Conservation (phyloP, 2,329 filamentous ascomycete genomes). For the Berkeleyomyces rouxiae region DNA sequence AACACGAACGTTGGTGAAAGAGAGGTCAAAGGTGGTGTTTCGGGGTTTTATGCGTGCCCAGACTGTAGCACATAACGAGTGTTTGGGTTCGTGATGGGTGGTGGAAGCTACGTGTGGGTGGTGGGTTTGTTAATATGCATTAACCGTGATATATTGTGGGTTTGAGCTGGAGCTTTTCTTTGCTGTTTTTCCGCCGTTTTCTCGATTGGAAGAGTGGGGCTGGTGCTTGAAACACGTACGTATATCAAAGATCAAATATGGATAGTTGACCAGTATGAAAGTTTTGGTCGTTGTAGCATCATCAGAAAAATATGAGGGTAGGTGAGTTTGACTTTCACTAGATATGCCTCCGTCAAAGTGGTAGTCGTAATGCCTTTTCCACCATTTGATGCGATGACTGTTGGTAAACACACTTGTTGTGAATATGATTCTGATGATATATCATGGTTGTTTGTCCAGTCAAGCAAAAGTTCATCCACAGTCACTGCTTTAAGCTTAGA, state of each 20-base stretch:
- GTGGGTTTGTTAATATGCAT: background rate
- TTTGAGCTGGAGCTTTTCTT: too few species aligned
- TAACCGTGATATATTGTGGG: too few species aligned
- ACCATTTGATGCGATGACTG: background rate
- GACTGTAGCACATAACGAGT: background rate
- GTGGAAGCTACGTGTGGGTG: background rate
- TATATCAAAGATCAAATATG: background rate
- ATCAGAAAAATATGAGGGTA: background rate
- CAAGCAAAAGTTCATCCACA: constrained; percentile 8
- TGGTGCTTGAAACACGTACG: background rate
- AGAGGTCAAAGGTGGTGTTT: background rate
- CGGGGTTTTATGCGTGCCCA: background rate
- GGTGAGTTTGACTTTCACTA: background rate
- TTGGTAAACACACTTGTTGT: background rate
- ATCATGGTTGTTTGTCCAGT: background rate
- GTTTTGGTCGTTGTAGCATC: background rate
- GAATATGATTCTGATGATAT: too few species aligned
- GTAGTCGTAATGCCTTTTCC: too few species aligned
- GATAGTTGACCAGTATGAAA: background rate
- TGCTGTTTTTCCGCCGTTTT: too few species aligned
- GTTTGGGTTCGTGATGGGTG: background rate
- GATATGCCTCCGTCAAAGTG: too few species aligned
- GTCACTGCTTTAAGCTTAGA: constrained; percentile 20
- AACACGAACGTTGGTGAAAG: background rate
- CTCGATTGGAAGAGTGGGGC: too few species aligned